These are phyloP conservation scores for Talaromyces sp. DNA, from an alignment of 2,329 filamentous ascomycete genomes.

Conservation along the genomic window DNA sequence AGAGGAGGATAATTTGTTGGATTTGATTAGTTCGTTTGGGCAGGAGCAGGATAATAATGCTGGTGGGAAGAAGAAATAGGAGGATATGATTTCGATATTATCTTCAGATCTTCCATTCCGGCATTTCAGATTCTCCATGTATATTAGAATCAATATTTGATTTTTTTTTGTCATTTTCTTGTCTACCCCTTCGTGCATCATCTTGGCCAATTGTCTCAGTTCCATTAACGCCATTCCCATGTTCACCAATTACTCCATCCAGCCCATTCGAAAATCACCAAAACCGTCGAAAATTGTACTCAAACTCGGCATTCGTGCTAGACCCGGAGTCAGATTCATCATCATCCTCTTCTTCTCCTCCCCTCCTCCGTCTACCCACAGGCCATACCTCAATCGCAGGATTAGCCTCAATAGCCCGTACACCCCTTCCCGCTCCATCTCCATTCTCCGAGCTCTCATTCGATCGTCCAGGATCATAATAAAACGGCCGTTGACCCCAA, in stretches of 20 bases:
- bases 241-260: not conserved
- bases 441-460: not conserved
- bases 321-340: not conserved
- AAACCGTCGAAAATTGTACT: not conserved
- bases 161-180: not conserved
- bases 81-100: not conserved
- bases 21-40: constrained; percentile 51
- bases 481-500: not conserved
- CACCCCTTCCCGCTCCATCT: not conserved
- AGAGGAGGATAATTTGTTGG: constrained; percentile 52
- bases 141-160: constrained; percentile 1
- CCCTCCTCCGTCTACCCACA: too few relatives aligned
- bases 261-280: not conserved
- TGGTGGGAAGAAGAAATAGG: constrained; percentile 19
- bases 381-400: too few relatives aligned
- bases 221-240: not conserved
- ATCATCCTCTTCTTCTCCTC: too few relatives aligned
- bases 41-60: constrained; percentile 35
- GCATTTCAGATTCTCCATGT: not conserved
- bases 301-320: not conserved
- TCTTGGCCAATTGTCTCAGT: not conserved
- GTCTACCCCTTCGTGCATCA: not conserved
- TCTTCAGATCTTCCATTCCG: not conserved
- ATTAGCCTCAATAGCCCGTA: too few relatives aligned
- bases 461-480: not conserved